A percentile compares a stretch with the other conserved stretches of the same genome.
phyloP scores from a whole-genome alignment of 495 filamentous ascomycete species.

The Xylaria acuta region DNA sequence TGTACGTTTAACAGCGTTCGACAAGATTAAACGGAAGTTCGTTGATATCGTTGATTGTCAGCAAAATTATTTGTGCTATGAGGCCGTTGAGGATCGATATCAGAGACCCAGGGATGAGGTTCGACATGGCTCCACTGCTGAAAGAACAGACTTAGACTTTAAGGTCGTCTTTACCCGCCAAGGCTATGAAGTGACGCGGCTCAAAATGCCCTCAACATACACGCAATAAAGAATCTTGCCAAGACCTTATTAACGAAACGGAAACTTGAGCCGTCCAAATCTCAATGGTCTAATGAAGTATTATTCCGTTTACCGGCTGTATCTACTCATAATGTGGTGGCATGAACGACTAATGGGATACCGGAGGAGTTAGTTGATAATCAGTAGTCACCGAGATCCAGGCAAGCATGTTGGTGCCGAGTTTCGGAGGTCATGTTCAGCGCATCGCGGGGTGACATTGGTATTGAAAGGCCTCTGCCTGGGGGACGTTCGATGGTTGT shows the following conservation, averaged over 20 bases:
- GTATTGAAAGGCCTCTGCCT: not conserved
- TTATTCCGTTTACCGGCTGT: not conserved
- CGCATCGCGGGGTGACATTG: not conserved
- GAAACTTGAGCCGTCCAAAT: not conserved
- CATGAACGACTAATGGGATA: not conserved
- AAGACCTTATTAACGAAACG: not conserved
- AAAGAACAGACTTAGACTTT: not conserved
- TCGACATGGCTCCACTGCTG: no score
- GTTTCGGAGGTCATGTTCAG: not conserved
- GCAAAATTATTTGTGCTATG: not conserved
- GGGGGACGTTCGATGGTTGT: not conserved
- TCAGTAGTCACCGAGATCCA: not conserved
- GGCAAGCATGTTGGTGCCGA: not conserved
- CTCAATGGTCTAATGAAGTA: not conserved
- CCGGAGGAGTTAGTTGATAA: not conserved
- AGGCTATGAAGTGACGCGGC: not conserved
- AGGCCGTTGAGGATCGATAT: no score
- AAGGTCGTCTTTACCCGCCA: not conserved
- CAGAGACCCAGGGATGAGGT: no score
- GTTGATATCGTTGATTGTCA: not conserved
- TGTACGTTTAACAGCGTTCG: not conserved
- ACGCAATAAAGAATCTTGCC: not conserved
- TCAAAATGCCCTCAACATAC: not conserved
- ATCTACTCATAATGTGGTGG: not conserved
- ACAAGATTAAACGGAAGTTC: conserved; percentile 14